Evolutionary conservation across 805 yeast genomes (phyloP).

Genomic region (Candida vaughaniae): DNA sequence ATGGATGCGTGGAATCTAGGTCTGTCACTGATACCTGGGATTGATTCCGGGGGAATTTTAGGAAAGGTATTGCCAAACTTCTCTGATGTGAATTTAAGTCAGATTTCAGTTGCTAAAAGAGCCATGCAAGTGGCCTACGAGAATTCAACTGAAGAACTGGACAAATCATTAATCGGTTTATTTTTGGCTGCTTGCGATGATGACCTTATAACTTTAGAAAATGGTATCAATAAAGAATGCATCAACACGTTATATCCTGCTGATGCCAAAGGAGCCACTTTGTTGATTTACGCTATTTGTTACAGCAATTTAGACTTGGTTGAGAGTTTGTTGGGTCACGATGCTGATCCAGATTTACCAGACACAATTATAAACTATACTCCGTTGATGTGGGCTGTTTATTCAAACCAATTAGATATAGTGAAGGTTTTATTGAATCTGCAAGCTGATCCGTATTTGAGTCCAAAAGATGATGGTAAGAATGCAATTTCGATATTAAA

Average conservation of each 20-base stretch:
- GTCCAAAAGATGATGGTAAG: slow-evolving; percentile 30
- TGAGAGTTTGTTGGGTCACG: slow-evolving; percentile 44
- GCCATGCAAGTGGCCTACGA: slow-evolving; percentile 19
- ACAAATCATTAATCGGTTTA: slow-evolving; percentile 21
- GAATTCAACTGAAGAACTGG: slow-evolving; percentile 9
- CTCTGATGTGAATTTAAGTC: slow-evolving; percentile 27
- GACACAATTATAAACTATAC: slow-evolving; percentile 57
- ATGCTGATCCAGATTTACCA: slow-evolving; percentile 47
- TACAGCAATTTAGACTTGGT: slow-evolving; percentile 49
- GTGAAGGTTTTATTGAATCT: slow-evolving; percentile 56
- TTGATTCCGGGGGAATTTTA: slow-evolving; percentile 1
- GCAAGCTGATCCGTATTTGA: slow-evolving; percentile 60
- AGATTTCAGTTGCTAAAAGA: slow-evolving; percentile 27
- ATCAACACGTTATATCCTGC: slow-evolving; percentile 21
- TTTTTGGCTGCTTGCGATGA: slow-evolving; percentile 37
- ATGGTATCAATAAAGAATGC: slow-evolving; percentile 20
- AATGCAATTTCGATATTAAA: slow-evolving; percentile 58
- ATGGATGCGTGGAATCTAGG: slow-evolving; percentile 25
- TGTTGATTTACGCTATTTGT: slow-evolving; percentile 52
- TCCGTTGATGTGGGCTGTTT: slow-evolving; percentile 86
- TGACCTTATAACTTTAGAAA: slow-evolving; percentile 32
- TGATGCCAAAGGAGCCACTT: slow-evolving; percentile 31
- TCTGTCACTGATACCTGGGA: neutral
- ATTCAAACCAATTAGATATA: slow-evolving; percentile 54
- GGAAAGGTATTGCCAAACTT: slow-evolving; percentile 15